These are phyloP conservation scores for Dorcoceras hygrometricum DNA, from an alignment of 257 asterid species.

Conservation along the genomic window DNA sequence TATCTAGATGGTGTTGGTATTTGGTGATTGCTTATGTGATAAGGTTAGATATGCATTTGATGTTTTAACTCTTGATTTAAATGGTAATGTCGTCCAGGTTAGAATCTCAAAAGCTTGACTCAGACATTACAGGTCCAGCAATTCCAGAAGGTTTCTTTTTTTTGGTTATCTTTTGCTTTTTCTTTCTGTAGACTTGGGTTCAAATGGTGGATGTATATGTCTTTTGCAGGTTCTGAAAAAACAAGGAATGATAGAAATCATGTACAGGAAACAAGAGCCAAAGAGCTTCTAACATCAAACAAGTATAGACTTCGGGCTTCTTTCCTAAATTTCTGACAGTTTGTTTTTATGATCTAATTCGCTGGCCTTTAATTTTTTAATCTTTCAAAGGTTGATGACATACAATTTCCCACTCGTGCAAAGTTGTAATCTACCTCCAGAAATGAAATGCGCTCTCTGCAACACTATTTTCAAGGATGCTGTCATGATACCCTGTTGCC, in stretches of 20 bases:
- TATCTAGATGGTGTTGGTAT: constrained; percentile 6
- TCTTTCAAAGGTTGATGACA: constrained; percentile 33
- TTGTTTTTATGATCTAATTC: neutral
- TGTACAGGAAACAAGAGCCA: neutral
- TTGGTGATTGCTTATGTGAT: neutral
- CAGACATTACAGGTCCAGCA: neutral
- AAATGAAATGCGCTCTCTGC: constrained; percentile 76
- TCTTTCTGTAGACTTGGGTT: neutral
- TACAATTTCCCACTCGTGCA: constrained; percentile 36
- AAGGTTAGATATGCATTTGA: constrained; percentile 1
- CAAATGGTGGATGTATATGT: neutral
- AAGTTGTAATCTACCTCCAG: constrained; percentile 45
- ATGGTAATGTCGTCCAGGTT: constrained; percentile 1
- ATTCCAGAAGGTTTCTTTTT: neutral
- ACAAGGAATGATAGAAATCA: neutral
- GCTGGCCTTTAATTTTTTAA: neutral
- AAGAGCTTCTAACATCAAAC: neutral
- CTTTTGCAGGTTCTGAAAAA: neutral
- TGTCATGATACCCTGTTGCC: constrained; percentile 97
- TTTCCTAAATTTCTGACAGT: neutral
- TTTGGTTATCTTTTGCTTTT: neutral
- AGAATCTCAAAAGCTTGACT: neutral
- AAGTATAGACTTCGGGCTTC: neutral
- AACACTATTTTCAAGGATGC: constrained; percentile 72
- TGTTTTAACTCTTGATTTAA: constrained; percentile 14